phyloP scores from a whole-genome alignment of 805 yeast genomes.

The Candida anglica region DNA sequence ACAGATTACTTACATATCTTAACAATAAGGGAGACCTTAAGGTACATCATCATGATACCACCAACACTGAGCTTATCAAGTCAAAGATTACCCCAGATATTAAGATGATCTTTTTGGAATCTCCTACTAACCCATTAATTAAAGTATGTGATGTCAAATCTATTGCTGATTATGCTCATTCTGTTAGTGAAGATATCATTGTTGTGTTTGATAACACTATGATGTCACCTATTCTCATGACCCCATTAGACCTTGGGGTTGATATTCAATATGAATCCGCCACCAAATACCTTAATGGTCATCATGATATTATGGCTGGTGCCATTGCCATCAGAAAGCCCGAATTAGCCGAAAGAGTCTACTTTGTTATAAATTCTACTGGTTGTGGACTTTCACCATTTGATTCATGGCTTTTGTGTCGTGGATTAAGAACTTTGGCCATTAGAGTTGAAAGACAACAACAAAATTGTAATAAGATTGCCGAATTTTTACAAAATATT shows the following conservation, averaged over 20 bases:
- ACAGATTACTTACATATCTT: constrained; percentile 74
- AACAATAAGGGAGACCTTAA: constrained; percentile 59
- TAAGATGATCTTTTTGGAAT: constrained; percentile 79
- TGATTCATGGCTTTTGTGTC: constrained; percentile 82
- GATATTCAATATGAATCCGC: constrained; percentile 94
- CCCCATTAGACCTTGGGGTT: constrained; percentile 81
- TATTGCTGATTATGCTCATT: constrained; percentile 64
- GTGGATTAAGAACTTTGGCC: constrained; percentile 87
- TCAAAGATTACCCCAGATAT: constrained; percentile 54
- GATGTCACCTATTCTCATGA: constrained; percentile 89
- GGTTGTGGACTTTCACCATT: constrained; percentile 92
- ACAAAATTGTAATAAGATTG: constrained; percentile 69
- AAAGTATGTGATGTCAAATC: constrained; percentile 77
- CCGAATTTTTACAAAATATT: constrained; percentile 61
- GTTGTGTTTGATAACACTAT: constrained; percentile 93
- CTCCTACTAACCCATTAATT: constrained; percentile 92
- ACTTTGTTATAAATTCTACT: constrained; percentile 78
- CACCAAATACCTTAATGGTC: constrained; percentile 89
- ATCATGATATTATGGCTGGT: constrained; percentile 97
- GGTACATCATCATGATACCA: constrained; percentile 78
- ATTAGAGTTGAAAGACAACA: constrained; percentile 87
- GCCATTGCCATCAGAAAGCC: constrained; percentile 67
- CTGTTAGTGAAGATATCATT: constrained; percentile 58
- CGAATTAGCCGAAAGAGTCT: constrained; percentile 64
- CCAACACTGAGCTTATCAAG: constrained; percentile 59